Conservation (phyloP, 140 eudicot species). For the Oenanthe javanica region DNA sequence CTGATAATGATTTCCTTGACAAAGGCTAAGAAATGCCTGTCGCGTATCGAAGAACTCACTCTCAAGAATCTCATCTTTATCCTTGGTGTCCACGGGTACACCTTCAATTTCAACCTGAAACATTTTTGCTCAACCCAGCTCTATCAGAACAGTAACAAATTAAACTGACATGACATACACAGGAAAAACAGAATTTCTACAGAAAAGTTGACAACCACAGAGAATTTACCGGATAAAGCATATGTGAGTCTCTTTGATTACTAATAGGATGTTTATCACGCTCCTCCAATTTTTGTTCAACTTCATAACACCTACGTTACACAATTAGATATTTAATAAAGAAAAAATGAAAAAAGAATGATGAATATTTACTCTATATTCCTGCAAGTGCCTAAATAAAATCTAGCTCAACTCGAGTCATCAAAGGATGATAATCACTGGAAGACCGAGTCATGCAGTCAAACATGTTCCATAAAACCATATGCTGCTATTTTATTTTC, state of each 20-base stretch:
- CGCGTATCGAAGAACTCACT: slow-evolving; percentile 86
- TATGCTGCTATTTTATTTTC: not conserved
- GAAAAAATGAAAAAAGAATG: not conserved
- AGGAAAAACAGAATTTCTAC: not conserved
- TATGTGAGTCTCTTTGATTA: slow-evolving; percentile 58
- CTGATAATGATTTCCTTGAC: slow-evolving; percentile 92
- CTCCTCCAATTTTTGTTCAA: slow-evolving; percentile 61
- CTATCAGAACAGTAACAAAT: not conserved
- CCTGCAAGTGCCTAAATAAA: not conserved
- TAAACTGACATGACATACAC: not conserved
- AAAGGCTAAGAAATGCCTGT: slow-evolving; percentile 84
- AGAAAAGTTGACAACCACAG: not conserved
- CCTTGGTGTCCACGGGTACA: slow-evolving; percentile 67
- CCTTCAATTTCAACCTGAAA: slow-evolving; percentile 60
- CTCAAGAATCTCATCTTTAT: slow-evolving; percentile 82
- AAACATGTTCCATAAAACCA: not conserved
- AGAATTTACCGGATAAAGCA: slow-evolving; percentile 40
- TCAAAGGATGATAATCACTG: not conserved
- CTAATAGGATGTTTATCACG: slow-evolving; percentile 69
- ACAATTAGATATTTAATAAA: slow-evolving; percentile 9
- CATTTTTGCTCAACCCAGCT: slow-evolving; percentile 8
- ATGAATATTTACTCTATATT: not conserved
- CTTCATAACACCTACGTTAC: slow-evolving; percentile 61
- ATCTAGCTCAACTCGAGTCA: not conserved
- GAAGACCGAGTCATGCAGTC: not conserved